phyloP scores from a whole-genome alignment of 805 yeast genomes.

The Candida vaughaniae region DNA sequence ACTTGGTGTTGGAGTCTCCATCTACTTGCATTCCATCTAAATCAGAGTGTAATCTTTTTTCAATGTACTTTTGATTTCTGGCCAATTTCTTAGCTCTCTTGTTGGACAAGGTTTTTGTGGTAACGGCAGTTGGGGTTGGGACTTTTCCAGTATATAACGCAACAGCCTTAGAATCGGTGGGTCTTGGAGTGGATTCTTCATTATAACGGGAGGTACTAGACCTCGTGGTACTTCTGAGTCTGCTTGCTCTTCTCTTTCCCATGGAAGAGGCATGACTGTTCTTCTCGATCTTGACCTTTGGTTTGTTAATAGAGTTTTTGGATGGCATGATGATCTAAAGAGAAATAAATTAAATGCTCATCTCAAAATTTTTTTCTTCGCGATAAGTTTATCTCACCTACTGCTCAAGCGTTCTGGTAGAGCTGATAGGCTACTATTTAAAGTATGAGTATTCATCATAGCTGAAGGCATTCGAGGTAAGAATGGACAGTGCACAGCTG shows the following conservation, averaged over 20 bases:
- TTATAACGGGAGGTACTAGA: constrained; percentile 41
- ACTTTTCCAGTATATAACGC: constrained; percentile 44
- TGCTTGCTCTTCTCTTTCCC: constrained; percentile 55
- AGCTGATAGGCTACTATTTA: too few species aligned
- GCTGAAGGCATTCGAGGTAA: too few species aligned
- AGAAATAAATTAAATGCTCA: constrained; percentile 4
- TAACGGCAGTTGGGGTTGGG: constrained; percentile 25
- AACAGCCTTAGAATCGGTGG: constrained; percentile 44
- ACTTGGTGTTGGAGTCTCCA: constrained; percentile 9
- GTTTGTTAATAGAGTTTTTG: constrained; percentile 78
- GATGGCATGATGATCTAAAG: constrained; percentile 83
- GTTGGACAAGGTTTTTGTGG: constrained; percentile 68
- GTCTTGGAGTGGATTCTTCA: constrained; percentile 36
- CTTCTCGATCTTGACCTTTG: constrained; percentile 56
- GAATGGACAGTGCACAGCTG: too few species aligned
- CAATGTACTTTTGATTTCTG: constrained; percentile 73
- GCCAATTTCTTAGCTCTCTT: constrained; percentile 77
- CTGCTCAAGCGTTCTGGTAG: too few species aligned
- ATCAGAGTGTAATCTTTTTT: constrained; percentile 55
- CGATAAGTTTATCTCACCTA: too few species aligned
- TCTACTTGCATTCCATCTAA: constrained; percentile 55
- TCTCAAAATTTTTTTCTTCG: constrained; percentile 5
- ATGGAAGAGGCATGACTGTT: constrained; percentile 50
- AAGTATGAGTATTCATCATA: too few species aligned
- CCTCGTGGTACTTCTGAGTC: constrained; percentile 47